phyloP scores from a whole-genome alignment of 2,329 filamentous ascomycete genomes.

The Alternaria longipes region DNA sequence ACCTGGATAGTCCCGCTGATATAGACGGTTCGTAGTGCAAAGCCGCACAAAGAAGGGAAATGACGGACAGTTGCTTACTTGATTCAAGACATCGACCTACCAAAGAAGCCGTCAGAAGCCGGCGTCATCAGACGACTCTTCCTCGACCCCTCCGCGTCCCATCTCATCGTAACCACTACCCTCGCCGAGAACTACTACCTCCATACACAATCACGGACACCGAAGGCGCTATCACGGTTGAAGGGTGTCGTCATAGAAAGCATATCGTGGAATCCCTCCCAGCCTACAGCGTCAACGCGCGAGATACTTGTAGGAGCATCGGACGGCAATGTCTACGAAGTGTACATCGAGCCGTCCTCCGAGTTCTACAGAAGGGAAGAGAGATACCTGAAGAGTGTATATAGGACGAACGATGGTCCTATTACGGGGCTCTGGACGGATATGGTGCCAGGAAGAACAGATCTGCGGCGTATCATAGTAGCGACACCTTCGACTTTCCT shows the following conservation, averaged over 20 bases:
- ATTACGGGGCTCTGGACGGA: constrained; percentile 90
- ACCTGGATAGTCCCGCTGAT: constrained; percentile 90
- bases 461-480: constrained; percentile 80
- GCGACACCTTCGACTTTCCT: constrained; percentile 80
- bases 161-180: constrained; percentile 89
- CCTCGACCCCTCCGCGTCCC: constrained; percentile 94
- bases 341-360: constrained; percentile 90
- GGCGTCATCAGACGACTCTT: constrained; percentile 96
- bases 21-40: constrained; percentile 70
- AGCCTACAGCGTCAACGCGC: constrained; percentile 90
- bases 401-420: constrained; percentile 82
- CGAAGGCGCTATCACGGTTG: constrained; percentile 80
- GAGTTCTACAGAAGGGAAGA: constrained; percentile 97
- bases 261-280: constrained; percentile 92
- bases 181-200: constrained; percentile 97
- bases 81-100: constrained; percentile 86
- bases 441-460: constrained; percentile 70
- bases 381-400: constrained; percentile 84
- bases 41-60: not conserved
- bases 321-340: constrained; percentile 96
- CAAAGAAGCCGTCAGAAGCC: constrained; percentile 89
- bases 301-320: constrained; percentile 91
- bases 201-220: constrained; percentile 90
- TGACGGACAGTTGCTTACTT: constrained; percentile 20
- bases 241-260: constrained; percentile 89